Evolutionary conservation across 2,329 filamentous ascomycete genomes (phyloP).

Genomic region (Macrophomina phaseolina): DNA sequence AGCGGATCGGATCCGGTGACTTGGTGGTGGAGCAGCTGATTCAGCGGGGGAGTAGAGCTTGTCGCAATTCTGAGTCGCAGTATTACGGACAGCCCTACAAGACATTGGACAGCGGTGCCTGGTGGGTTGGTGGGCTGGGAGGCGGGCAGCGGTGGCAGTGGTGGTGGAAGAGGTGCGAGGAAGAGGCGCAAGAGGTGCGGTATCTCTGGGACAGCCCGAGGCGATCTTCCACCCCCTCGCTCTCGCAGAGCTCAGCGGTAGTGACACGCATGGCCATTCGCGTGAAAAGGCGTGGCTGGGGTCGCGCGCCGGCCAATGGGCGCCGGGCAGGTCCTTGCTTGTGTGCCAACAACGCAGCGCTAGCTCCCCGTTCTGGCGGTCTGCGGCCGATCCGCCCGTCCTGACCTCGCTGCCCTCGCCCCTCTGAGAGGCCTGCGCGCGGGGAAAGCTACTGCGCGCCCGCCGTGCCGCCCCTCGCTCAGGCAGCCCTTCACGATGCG

Average conservation of each 20-base stretch:
- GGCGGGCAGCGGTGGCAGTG: conserved; percentile 4
- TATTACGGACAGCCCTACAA: conserved; percentile 24
- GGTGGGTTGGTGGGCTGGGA: conserved; percentile 9
- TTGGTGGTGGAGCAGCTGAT: conserved; percentile 17
- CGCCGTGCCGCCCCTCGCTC: background rate
- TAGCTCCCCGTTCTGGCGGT: conserved; percentile 3
- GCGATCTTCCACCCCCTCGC: conserved; percentile 17
- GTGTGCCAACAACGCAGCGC: background rate
- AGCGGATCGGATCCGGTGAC: conserved; percentile 20
- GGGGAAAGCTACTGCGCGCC: conserved; percentile 1
- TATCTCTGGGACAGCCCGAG: conserved; percentile 2
- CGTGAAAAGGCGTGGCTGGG: conserved; percentile 16
- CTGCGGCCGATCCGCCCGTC: conserved; percentile 11
- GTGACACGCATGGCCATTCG: conserved; percentile 21
- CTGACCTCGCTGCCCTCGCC: conserved; percentile 1
- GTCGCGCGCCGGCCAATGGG: background rate
- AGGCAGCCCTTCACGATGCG: background rate
- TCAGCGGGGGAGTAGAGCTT: conserved; percentile 5
- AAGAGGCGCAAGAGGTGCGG: conserved; percentile 5
- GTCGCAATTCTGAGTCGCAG: conserved; percentile 22
- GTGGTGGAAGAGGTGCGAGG: conserved; percentile 5
- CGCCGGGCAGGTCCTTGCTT: conserved; percentile 8
- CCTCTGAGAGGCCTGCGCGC: background rate
- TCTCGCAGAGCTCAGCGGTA: conserved; percentile 8
- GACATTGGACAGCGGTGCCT: conserved; percentile 25